phyloP scores from a whole-genome alignment of 768 basidiomycete species.

The Boletus insuetus region DNA sequence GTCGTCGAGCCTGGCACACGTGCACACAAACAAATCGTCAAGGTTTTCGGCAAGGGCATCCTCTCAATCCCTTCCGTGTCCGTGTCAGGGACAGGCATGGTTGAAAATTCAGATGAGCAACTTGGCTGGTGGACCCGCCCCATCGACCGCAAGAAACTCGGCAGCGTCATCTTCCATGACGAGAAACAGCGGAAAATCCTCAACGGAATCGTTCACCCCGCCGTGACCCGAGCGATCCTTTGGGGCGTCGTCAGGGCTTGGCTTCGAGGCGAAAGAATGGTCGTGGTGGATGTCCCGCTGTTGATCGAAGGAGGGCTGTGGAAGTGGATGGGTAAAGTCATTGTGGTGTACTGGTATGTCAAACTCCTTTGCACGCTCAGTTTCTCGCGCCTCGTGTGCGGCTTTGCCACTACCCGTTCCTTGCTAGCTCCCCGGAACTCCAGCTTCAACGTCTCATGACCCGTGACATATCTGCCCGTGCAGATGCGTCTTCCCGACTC shows the following conservation, averaged over 20 bases:
- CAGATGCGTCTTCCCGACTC: slow-evolving; percentile 73
- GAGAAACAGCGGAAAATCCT: slow-evolving; percentile 65
- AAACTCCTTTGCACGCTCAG: not conserved
- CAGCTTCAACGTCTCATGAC: slow-evolving; percentile 79
- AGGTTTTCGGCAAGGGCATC: slow-evolving; percentile 68
- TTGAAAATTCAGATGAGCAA: not conserved
- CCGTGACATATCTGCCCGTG: slow-evolving; percentile 63
- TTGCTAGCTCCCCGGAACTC: slow-evolving; percentile 67
- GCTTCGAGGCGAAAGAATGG: slow-evolving; percentile 73
- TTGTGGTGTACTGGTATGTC: slow-evolving; percentile 88
- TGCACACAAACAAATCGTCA: slow-evolving; percentile 63
- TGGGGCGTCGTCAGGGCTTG: slow-evolving; percentile 66
- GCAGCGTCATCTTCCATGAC: slow-evolving; percentile 84
- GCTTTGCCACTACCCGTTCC: not conserved
- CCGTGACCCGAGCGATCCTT: slow-evolving; percentile 75
- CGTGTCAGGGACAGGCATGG: no score
- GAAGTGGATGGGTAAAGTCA: slow-evolving; percentile 77
- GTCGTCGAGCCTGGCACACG: slow-evolving; percentile 83
- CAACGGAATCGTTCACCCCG: slow-evolving; percentile 89
- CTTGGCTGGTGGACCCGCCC: slow-evolving; percentile 49
- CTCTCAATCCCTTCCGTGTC: slow-evolving; percentile 37
- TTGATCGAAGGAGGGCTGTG: slow-evolving; percentile 87
- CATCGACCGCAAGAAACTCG: slow-evolving; percentile 81
- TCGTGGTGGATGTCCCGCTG: slow-evolving; percentile 88
- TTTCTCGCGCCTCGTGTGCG: not conserved